Evolutionary conservation across 2,329 filamentous ascomycete species (phyloP).

Genomic region (Amphichorda felina): DNA sequence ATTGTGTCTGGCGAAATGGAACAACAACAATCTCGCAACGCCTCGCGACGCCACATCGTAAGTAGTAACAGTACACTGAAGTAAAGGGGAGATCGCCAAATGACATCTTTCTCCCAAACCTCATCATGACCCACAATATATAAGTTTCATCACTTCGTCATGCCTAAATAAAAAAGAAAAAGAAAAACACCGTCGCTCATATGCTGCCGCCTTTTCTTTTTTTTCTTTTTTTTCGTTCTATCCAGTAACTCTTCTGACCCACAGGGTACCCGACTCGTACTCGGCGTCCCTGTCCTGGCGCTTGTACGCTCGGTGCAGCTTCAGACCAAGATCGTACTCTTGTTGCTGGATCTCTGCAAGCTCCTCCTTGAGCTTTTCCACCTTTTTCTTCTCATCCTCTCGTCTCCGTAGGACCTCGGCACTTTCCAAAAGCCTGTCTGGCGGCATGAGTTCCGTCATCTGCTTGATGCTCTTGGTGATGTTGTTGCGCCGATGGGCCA

Average conservation of each 20-base stretch:
- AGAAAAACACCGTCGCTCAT: no score
- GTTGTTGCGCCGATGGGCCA: constrained; percentile 58
- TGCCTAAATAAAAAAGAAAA: background rate
- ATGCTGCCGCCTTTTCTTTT: no score
- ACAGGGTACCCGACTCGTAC: constrained; percentile 57
- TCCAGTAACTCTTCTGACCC: constrained; percentile 43
- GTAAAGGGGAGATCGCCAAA: no score
- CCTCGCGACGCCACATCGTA: no score
- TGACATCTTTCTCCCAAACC: no score
- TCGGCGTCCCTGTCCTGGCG: constrained; percentile 55
- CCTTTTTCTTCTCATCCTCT: constrained; percentile 49
- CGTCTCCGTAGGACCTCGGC: constrained; percentile 47
- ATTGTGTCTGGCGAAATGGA: no score
- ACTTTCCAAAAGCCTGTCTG: constrained; percentile 55
- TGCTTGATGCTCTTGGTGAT: constrained; percentile 62
- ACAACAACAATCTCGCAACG: no score
- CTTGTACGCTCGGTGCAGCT: constrained; percentile 64
- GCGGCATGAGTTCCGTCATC: constrained; percentile 68
- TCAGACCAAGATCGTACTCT: constrained; percentile 68
- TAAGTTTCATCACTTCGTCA: background rate
- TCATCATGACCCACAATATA: no score
- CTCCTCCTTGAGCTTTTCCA: constrained; percentile 53
- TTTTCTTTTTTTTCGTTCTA: no score
- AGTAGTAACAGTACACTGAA: no score
- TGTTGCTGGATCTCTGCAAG: constrained; percentile 63